Conservation (phyloP, 2,329 filamentous ascomycete genomes). For the Aspergillaceae sp. region DNA sequence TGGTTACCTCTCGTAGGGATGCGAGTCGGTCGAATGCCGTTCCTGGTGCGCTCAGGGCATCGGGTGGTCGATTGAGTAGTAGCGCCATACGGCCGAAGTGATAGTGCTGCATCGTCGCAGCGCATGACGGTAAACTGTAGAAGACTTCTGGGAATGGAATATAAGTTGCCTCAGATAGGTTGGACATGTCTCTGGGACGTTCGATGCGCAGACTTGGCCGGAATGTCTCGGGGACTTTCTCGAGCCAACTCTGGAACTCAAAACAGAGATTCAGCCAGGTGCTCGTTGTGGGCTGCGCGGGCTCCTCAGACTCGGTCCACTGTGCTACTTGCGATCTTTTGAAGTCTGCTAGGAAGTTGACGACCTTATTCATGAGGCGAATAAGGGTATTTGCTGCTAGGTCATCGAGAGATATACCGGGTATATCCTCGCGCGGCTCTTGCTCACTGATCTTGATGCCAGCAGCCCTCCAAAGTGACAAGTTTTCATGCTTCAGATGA, state of each 20-base stretch:
- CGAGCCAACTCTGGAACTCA: conserved; percentile 50
- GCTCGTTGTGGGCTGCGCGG: conserved; percentile 41
- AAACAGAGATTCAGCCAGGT: conserved; percentile 46
- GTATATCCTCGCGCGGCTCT: conserved; percentile 25
- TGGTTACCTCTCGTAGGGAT: conserved; percentile 49
- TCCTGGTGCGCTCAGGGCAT: conserved; percentile 45
- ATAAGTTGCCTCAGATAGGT: conserved; percentile 21
- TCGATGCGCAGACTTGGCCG: conserved; percentile 45
- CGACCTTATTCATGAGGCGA: conserved; percentile 54
- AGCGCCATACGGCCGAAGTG: conserved; percentile 57
- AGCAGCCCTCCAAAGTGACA: conserved; percentile 52
- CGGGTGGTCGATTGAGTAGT: conserved; percentile 51
- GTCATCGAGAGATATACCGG: conserved; percentile 45
- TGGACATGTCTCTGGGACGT: conserved; percentile 24
- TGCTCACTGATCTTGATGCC: conserved; percentile 41
- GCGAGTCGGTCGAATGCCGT: conserved; percentile 48
- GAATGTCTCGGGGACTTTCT: conserved; percentile 50
- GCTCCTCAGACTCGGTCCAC: conserved; percentile 24
- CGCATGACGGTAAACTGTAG: conserved; percentile 54
- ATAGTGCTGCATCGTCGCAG: conserved; percentile 56
- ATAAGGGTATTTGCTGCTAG: conserved; percentile 53
- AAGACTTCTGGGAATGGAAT: conserved; percentile 48
- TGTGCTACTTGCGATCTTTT: conserved; percentile 41
- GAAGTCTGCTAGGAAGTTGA: conserved; percentile 54
- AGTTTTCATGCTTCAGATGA: conserved; percentile 49